These are phyloP conservation scores for Darksidea phi DNA, from an alignment of 495 filamentous ascomycete species.

Conservation along the genomic window DNA sequence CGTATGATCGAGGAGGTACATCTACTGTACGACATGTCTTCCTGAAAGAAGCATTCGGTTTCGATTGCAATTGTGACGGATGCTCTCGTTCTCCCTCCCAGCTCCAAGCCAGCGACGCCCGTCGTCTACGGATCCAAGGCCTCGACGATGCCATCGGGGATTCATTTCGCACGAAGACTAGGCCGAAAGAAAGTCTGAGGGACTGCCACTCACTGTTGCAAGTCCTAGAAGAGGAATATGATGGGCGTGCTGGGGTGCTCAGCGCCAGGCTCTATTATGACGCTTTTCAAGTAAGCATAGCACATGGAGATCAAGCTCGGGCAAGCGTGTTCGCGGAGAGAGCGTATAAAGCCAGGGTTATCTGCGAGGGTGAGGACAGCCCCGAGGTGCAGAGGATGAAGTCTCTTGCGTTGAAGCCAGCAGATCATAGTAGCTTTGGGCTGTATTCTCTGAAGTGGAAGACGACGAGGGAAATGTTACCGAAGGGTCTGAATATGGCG, in stretches of 20 bases:
- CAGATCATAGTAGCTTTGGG: conserved; percentile 31
- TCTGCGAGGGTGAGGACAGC: conserved; percentile 32
- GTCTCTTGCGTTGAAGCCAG: conserved; percentile 41
- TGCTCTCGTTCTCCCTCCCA: conserved; percentile 16
- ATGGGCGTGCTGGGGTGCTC: conserved; percentile 1
- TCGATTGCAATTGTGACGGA: conserved; percentile 26
- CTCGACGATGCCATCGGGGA: conserved; percentile 28
- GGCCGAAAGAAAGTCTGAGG: conserved; percentile 8
- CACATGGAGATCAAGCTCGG: conserved; percentile 48
- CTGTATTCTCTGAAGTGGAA: conserved; percentile 16
- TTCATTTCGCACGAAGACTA: conserved; percentile 6
- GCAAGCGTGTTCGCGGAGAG: conserved; percentile 50
- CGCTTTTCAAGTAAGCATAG: conserved; percentile 48
- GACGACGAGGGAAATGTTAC: conserved; percentile 7
- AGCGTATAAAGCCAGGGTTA: conserved; percentile 35
- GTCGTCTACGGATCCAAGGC: conserved; percentile 14
- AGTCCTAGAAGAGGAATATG: conserved; percentile 19
- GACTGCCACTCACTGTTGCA: conserved; percentile 25
- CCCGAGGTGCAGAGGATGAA: conserved; percentile 22
- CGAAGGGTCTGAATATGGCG: conserved; percentile 5
- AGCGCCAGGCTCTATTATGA: conserved; percentile 44
- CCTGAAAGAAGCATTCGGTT: conserved; percentile 27
- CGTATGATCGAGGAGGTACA: conserved; percentile 28
- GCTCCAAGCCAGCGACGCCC: conserved; percentile 25
- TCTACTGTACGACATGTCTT: conserved; percentile 12